phyloP scores from a whole-genome alignment of 2,329 filamentous ascomycete species.

The Phoma sp. region DNA sequence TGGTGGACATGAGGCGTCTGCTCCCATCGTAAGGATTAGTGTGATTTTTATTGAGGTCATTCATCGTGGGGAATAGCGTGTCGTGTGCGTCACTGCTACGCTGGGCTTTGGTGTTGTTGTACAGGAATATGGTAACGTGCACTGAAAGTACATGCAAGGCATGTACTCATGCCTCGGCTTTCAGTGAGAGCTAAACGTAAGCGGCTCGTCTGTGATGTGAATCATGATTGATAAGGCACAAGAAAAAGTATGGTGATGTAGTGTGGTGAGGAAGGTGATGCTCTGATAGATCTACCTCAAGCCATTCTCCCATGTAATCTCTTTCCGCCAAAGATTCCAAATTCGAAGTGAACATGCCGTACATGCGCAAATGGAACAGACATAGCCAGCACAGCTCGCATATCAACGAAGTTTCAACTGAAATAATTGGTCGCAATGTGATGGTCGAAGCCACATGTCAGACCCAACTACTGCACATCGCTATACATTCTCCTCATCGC shows the following conservation, averaged over 20 bases:
- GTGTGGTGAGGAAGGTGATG: slow-evolving; percentile 7
- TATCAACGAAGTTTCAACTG: slow-evolving; percentile 3
- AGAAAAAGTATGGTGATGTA: not conserved
- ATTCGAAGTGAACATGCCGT: slow-evolving; percentile 6
- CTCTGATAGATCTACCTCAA: slow-evolving; percentile 6
- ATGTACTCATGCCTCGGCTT: too few relatives aligned
- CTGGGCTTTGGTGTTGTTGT: not conserved
- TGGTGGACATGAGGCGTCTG: not conserved
- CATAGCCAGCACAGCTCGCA: slow-evolving; percentile 7
- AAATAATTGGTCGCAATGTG: not conserved
- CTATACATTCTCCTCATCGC: slow-evolving; percentile 43
- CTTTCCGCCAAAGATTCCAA: slow-evolving; percentile 4
- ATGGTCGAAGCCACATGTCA: not conserved
- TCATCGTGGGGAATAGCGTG: not conserved
- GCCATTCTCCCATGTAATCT: slow-evolving; percentile 5
- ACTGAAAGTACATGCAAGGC: not conserved
- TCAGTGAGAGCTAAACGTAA: not conserved
- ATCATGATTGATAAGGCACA: not conserved
- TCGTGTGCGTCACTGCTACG: not conserved
- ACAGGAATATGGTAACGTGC: not conserved
- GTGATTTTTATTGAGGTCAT: not conserved
- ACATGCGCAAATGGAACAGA: slow-evolving; percentile 3
- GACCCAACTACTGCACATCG: slow-evolving; percentile 32
- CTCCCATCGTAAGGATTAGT: too few relatives aligned
- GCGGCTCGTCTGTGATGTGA: not conserved